A percentile compares a stretch with the other conserved stretches of the same genome.
Conservation (phyloP, 2,329 filamentous ascomycete genomes). For the Claviceps fusiformis region DNA sequence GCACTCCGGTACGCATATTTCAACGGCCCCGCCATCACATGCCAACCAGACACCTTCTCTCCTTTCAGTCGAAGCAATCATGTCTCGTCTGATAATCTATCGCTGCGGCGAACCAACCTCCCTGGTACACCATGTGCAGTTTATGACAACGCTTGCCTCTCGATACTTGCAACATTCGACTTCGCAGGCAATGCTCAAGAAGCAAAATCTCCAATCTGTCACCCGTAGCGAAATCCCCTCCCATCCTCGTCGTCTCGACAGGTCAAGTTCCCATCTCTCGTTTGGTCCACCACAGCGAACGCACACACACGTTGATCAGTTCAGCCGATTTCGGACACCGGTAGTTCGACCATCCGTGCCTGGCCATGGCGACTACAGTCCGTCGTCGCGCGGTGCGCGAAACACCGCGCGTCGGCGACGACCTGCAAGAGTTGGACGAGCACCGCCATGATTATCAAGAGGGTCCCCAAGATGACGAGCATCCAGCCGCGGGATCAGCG, state of each 20-base stretch:
- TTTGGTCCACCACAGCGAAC: neutral
- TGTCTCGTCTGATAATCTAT: neutral
- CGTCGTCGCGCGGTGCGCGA: slow-evolving; percentile 19
- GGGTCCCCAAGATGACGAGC: slow-evolving; percentile 10
- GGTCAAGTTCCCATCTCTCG: neutral
- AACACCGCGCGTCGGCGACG: slow-evolving; percentile 10
- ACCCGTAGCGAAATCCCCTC: neutral
- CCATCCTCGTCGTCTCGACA: neutral
- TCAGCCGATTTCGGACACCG: neutral
- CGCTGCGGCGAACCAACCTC: neutral
- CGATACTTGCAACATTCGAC: neutral
- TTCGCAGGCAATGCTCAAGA: neutral
- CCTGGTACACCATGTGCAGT: neutral
- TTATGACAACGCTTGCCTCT: neutral
- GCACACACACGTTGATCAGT: neutral
- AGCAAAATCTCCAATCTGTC: neutral
- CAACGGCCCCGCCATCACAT: neutral
- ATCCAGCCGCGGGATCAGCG: slow-evolving; percentile 12
- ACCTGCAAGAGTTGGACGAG: slow-evolving; percentile 15
- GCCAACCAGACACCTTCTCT: neutral
- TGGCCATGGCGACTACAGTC: slow-evolving; percentile 15
- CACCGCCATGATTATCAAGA: slow-evolving; percentile 5
- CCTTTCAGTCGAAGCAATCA: neutral
- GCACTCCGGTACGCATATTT: no score
- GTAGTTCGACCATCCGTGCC: neutral